Evolutionary conservation across 1,139 yeast genomes (phyloP), one percentile per base, ranked within the genome.

Genomic region (Geotrichum fermentans): DNA sequence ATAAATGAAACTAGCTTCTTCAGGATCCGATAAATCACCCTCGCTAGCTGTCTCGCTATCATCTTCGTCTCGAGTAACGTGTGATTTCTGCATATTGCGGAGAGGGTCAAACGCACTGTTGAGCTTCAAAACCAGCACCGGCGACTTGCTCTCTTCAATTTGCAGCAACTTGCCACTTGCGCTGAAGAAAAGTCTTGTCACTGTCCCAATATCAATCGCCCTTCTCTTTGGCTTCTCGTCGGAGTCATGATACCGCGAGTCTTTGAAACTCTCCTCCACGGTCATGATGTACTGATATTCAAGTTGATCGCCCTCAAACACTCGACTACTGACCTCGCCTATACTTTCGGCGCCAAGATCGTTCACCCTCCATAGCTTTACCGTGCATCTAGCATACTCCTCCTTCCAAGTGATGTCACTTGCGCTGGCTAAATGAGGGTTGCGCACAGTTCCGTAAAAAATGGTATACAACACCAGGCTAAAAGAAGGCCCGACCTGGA

Each of bases 171-270:
- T 74, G 0, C 94, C 94, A 1, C 90, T 82, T 1, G 85, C 86
- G 52, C 83, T 79, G 66, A 83, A 86, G 57, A 83, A 86, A 51
- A 83, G 65, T 52, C 82, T 72, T 5, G 74, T 68, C 2, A 85
- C 70, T 2, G 69, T 61, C 8, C 69, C 61, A 2, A 82, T 65
- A 41, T 76, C 73, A 29, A 76, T 62, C 2, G 52, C 54, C 2
- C 59, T 54, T 20, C 68, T 61, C 1, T 57, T 55, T 2, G 61
- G 65, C 21, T 65, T 68, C 16, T 70, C 75, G 4, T 65, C 68
- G 11, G 71, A 76, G 10, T 81, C 84, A 59, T 86, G 95, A 60
- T 83, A 86, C 51, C 95, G 68, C 0, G 79, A 88, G 64, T 86
- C 95, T 59, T 83, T 73, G 52, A 82, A 79, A 58, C 77, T 77